Evolutionary conservation across 169 alveolate species (phyloP), one percentile per base, ranked within the genome.

Genomic region (Hepatocystis sp.): DNA sequence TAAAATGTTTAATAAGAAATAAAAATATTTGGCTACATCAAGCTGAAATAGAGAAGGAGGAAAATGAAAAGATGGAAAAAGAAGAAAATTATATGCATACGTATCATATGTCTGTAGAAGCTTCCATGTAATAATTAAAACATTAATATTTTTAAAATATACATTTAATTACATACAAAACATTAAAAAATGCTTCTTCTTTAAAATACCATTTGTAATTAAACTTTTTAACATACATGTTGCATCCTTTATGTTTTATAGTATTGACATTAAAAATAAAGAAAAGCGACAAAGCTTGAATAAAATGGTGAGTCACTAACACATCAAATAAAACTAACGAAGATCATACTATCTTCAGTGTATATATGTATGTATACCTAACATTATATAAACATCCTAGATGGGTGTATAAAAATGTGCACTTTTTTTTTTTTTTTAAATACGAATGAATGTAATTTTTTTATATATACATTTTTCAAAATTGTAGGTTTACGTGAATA

Each of bases 21-120:
- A 58, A 60, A 78, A 63, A 78, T 8, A 44, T 61, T 36, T 47
- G 81, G 67, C 2, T 46, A 44, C 28, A 78, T 7, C 78, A 60
- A 47, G 84, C 47, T 25, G 84, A 78, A 39, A 25, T 44, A 8
- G 88, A 60, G 47, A 78, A 60, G 10, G 61, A 60, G 46, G 88
- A 78, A 78, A 58, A 78, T 60, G 58, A 78, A 23, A 58, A 61
- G 47, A 78, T 78, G 88, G 78, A 42, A 61, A 58, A 61, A 44
- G 88, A 78, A 15, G 88, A 78, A 60, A 78, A 28, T 64, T 78
- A 78, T 64, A 78, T 78, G 88, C 84, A 44, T 30, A 40, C 81
- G 15, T 78, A 78, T 30, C 30, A 19, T 1, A 78, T 78, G 88
- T 58, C 88, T 40, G 63, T 78, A 10, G 88, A 78, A 44, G 52